Evolutionary conservation across 179 eudicot genomes (phyloP).

Genomic region (Pouteria campechiana): DNA sequence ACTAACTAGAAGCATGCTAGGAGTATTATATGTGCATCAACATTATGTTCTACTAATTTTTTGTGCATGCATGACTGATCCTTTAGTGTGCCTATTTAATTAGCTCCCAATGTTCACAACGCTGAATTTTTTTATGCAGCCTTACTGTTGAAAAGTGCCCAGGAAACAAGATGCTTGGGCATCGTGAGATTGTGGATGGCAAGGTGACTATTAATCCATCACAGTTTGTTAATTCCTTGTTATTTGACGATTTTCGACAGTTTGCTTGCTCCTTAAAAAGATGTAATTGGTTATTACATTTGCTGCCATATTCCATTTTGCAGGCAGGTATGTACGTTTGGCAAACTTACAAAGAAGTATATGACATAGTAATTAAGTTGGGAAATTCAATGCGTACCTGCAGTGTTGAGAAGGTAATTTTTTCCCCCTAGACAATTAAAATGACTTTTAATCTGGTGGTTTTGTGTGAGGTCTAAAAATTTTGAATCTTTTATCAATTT

Average conservation of each 20-base stretch:
- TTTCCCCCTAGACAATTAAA: no score
- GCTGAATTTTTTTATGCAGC: slow-evolving; percentile 32
- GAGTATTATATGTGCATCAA: no score
- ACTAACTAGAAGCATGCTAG: no score
- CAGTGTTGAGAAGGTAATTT: slow-evolving; percentile 61
- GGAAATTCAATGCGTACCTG: slow-evolving; percentile 71
- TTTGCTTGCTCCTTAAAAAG: background rate
- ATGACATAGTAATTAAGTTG: slow-evolving; percentile 51
- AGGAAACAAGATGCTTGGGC: slow-evolving; percentile 73
- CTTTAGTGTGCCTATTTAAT: no score
- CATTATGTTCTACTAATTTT: no score
- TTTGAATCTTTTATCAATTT: no score
- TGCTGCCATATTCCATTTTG: slow-evolving; percentile 5
- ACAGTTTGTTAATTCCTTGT: no score
- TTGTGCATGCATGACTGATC: no score
- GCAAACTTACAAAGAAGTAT: slow-evolving; percentile 79
- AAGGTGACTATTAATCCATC: no score
- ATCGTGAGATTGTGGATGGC: slow-evolving; percentile 59
- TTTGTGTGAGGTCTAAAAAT: no score
- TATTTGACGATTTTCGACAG: background rate
- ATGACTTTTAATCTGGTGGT: no score
- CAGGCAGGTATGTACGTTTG: slow-evolving; percentile 78
- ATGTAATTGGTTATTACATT: background rate
- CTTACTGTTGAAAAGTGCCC: slow-evolving; percentile 77
- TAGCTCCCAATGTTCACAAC: no score